A percentile compares a stretch with the other conserved stretches of the same genome.
Conservation (phyloP, 2,329 filamentous ascomycete genomes). For the Colletotrichum sp. region DNA sequence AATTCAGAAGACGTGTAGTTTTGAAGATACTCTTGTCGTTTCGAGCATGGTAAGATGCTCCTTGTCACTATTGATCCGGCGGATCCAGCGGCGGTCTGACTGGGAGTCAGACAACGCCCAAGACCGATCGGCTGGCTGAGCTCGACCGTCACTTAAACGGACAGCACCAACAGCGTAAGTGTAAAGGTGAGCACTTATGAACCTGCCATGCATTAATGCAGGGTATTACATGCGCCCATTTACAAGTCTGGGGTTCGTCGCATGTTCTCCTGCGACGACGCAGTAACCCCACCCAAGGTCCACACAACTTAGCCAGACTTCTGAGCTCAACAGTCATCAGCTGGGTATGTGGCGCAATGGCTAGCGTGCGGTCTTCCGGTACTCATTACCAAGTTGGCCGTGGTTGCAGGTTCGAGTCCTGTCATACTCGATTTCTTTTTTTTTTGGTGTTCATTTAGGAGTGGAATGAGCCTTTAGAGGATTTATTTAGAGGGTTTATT, state of each 20-base stretch:
- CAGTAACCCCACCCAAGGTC: accelerated
- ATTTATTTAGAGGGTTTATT: accelerated
- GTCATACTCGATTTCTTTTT: background rate
- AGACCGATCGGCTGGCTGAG: too few relatives aligned
- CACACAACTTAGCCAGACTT: background rate
- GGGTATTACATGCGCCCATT: background rate
- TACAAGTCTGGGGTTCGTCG: background rate
- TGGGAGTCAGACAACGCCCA: too few relatives aligned
- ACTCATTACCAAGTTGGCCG: background rate
- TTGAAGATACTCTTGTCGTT: too few relatives aligned
- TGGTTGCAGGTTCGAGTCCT: conserved; percentile 1
- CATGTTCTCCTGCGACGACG: background rate
- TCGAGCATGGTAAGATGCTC: too few relatives aligned
- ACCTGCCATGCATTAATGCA: background rate
- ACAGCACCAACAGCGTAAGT: too few relatives aligned
- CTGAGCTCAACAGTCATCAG: accelerated
- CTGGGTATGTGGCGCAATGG: background rate
- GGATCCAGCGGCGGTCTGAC: too few relatives aligned
- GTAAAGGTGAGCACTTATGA: background rate
- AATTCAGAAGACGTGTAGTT: accelerated
- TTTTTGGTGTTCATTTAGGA: background rate
- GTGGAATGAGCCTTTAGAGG: accelerated
- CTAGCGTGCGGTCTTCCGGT: background rate
- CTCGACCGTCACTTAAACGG: too few relatives aligned
- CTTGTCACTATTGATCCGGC: too few relatives aligned